These are phyloP conservation scores for Mycothermus thermophilus DNA, from an alignment of 495 filamentous ascomycete species.

Conservation along the genomic window DNA sequence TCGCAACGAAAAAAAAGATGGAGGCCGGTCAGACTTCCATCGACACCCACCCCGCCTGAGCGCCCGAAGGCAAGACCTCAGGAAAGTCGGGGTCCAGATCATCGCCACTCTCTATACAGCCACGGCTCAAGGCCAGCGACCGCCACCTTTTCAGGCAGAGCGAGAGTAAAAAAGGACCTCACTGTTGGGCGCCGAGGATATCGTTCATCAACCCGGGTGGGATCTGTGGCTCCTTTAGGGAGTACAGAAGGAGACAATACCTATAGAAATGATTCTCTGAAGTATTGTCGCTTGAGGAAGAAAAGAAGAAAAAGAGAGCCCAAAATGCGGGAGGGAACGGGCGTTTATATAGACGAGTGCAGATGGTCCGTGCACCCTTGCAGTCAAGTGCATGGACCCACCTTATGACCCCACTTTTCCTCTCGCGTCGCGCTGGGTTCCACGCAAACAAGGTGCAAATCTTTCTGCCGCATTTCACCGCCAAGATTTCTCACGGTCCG, in stretches of 20 bases:
- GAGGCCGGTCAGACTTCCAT: slow-evolving; percentile 51
- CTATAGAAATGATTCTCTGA: slow-evolving; percentile 85
- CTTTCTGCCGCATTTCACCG: slow-evolving; percentile 25
- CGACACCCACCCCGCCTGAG: slow-evolving; percentile 43
- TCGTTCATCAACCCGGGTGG: slow-evolving; percentile 49
- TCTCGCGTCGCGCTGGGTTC: too few relatives aligned
- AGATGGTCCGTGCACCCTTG: slow-evolving; percentile 27
- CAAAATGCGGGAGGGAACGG: slow-evolving; percentile 5
- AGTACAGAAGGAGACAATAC: slow-evolving; percentile 68
- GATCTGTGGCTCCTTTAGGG: slow-evolving; percentile 55
- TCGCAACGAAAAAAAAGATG: slow-evolving; percentile 33
- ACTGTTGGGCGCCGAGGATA: slow-evolving; percentile 49
- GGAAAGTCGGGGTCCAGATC: slow-evolving; percentile 43
- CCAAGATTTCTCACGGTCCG: slow-evolving; percentile 18
- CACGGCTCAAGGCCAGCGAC: slow-evolving; percentile 14
- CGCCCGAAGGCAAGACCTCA: slow-evolving; percentile 39
- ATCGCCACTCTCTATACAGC: slow-evolving; percentile 49
- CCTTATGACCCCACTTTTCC: too few relatives aligned
- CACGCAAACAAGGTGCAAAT: slow-evolving; percentile 5
- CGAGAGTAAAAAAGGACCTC: slow-evolving; percentile 38
- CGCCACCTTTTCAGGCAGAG: slow-evolving; percentile 38
- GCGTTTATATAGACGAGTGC: slow-evolving; percentile 22
- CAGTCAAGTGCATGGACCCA: slow-evolving; percentile 19
- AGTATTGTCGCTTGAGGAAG: slow-evolving; percentile 49
- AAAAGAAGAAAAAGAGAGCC: slow-evolving; percentile 24